phyloP scores from a whole-genome alignment of 495 filamentous ascomycete genomes.

The Trypethelium eluteriae region DNA sequence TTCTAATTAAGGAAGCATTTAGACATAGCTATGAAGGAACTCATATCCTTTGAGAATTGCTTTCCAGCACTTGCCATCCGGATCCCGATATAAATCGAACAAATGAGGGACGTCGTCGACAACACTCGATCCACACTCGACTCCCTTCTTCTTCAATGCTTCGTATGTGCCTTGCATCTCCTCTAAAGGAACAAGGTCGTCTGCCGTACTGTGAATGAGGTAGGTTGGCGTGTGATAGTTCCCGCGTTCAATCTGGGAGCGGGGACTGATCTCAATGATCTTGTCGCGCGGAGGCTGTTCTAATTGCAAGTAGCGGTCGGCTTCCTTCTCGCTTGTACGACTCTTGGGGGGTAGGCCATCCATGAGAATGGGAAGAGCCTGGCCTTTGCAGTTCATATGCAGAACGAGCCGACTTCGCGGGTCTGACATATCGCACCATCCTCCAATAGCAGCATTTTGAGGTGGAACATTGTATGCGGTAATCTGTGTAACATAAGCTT shows the following conservation, averaged over 20 bases:
- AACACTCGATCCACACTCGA: background rate
- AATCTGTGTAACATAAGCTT: background rate
- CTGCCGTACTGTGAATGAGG: background rate
- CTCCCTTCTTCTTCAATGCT: background rate
- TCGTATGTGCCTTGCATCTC: background rate
- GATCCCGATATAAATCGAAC: slow-evolving; percentile 5
- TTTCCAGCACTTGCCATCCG: background rate
- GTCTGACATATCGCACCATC: background rate
- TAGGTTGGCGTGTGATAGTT: background rate
- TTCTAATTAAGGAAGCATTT: background rate
- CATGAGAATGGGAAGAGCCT: background rate
- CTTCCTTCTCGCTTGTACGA: background rate
- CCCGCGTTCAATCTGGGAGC: background rate
- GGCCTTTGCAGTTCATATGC: slow-evolving; percentile 3
- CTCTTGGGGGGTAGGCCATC: background rate
- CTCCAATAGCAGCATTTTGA: background rate
- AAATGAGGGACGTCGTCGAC: background rate
- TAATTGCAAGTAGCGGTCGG: background rate
- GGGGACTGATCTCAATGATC: background rate
- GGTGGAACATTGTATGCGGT: background rate
- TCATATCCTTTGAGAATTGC: background rate
- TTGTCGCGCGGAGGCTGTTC: background rate
- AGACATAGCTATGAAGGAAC: background rate
- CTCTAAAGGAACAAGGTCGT: background rate
- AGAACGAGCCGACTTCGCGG: background rate